These are phyloP conservation scores for Hevea brasiliensis DNA, from an alignment of 345 rosid genomes.

Conservation along the genomic window DNA sequence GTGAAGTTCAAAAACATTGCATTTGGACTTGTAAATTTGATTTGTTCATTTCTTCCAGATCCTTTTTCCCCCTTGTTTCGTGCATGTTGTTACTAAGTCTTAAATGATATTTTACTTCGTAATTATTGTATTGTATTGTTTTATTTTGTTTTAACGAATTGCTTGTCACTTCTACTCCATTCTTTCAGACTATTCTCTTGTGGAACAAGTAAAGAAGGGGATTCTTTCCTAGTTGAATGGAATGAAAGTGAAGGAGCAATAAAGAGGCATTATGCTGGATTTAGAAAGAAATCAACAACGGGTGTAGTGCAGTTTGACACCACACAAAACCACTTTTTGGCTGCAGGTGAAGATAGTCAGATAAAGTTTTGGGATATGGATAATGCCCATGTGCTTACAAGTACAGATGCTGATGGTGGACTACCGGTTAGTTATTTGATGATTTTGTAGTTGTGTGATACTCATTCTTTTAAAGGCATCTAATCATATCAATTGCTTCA, in stretches of 20 bases:
- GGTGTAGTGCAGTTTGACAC: constrained; percentile 86
- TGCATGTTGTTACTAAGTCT: not conserved
- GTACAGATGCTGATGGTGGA: constrained; percentile 84
- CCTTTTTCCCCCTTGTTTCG: not conserved
- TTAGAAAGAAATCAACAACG: constrained; percentile 51
- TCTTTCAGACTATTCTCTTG: constrained; percentile 76
- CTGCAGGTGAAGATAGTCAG: constrained; percentile 84
- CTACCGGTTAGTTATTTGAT: constrained; percentile 61
- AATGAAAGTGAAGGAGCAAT: constrained; percentile 91
- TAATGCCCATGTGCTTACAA: constrained; percentile 46
- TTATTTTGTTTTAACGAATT: not conserved
- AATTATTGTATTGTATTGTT: constrained; percentile 19
- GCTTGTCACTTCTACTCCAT: constrained; percentile 12
- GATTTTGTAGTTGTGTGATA: not conserved
- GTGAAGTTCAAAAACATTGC: not conserved
- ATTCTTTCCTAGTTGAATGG: constrained; percentile 83
- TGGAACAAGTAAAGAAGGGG: constrained; percentile 92
- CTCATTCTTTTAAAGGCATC: constrained; percentile 5
- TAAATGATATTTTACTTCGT: constrained; percentile 22
- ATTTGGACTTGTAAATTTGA: not conserved
- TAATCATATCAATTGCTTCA: constrained; percentile 33
- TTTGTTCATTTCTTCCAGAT: not conserved
- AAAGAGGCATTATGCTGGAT: constrained; percentile 68
- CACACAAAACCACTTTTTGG: constrained; percentile 80
- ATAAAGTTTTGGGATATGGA: constrained; percentile 98